Evolutionary conservation across 2,329 filamentous ascomycete species (phyloP), one percentile per base, ranked within the genome.

Genomic region (Microsporum audouinii): DNA sequence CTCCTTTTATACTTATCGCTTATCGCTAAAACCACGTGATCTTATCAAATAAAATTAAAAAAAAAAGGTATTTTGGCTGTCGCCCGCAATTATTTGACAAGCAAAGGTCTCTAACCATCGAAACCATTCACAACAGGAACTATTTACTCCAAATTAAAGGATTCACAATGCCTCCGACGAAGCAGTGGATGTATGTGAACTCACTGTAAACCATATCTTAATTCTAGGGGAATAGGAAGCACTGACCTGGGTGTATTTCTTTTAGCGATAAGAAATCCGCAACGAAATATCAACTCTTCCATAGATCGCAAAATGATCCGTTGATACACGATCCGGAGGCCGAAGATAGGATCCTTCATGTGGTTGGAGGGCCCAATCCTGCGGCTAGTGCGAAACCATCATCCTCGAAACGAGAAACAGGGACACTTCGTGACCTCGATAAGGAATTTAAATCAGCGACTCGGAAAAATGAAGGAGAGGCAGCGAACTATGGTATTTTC

Each of bases 281-380:
- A 10, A 65, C 64, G 36, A 66, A 53, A 61, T 66, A 65, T 39
- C 65, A 66, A 47, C 63, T 66, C 12, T 66, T 66, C 43, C 64
- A 66, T 58, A 94, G 94, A 71, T 89, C 92, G 38, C 95, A 99
- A 77, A 90, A 96, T 84, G 94, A 99, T 75, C 94, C 95, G 55
- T 84, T 92, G 69, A 96, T 99, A 73, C 88, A 99, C 82, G 91
- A 99, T 79, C 83, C 87, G 69, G 82, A 86, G 69, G 91, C 90
- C 60, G 88, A 92, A 57, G 87, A 90, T 67, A 94, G 96, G 84
- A 88, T 99, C 71, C 84, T 99, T 66, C 89, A 94, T 71, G 89
- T 83, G 67, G 76, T 83, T 61, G 71, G 71, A 31, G 76, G 79
- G 60, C 70, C 72, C 62, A 64, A 70, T 38, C 45, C 64, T 6